Percentiles rank a stretch among this genome's conserved stretches.
phyloP scores from a whole-genome alignment of 768 basidiomycete genomes.

The Auriscalpium orientale region DNA sequence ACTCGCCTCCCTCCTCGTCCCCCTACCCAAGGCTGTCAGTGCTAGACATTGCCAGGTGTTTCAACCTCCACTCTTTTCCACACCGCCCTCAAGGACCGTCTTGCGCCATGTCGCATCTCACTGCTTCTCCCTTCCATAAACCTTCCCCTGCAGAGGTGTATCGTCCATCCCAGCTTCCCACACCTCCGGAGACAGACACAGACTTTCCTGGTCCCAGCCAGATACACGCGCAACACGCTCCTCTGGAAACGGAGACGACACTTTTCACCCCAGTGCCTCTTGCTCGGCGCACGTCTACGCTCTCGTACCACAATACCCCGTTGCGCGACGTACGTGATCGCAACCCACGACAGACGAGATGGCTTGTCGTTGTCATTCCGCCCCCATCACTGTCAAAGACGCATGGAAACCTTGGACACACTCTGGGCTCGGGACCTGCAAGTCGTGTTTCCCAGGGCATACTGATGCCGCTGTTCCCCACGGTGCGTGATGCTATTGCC shows the following conservation, averaged over 20 bases:
- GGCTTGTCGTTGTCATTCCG: constrained; percentile 62
- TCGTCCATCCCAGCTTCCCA: constrained; percentile 30
- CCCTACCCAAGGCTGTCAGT: background rate
- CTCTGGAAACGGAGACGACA: background rate
- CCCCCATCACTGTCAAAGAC: constrained; percentile 50
- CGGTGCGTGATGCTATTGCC: constrained; percentile 34
- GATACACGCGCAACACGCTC: background rate
- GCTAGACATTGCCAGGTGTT: background rate
- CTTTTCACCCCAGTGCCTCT: constrained; percentile 24
- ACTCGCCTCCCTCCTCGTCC: background rate
- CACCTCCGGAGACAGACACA: constrained; percentile 28
- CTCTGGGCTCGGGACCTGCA: constrained; percentile 48
- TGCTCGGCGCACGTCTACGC: constrained; percentile 39
- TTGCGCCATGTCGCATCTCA: constrained; percentile 19
- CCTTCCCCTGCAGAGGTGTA: constrained; percentile 36
- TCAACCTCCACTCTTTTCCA: background rate
- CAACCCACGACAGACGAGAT: constrained; percentile 30
- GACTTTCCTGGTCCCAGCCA: constrained; percentile 12
- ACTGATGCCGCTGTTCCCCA: constrained; percentile 69
- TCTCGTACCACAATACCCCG: constrained; percentile 45
- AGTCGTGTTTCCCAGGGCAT: constrained; percentile 61
- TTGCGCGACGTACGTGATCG: constrained; percentile 37
- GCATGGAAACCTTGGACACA: constrained; percentile 51
- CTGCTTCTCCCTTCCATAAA: constrained; percentile 31
- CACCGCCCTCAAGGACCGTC: background rate